Conservation (phyloP, 768 basidiomycete genomes). For the Pleurotus sapidus region DNA sequence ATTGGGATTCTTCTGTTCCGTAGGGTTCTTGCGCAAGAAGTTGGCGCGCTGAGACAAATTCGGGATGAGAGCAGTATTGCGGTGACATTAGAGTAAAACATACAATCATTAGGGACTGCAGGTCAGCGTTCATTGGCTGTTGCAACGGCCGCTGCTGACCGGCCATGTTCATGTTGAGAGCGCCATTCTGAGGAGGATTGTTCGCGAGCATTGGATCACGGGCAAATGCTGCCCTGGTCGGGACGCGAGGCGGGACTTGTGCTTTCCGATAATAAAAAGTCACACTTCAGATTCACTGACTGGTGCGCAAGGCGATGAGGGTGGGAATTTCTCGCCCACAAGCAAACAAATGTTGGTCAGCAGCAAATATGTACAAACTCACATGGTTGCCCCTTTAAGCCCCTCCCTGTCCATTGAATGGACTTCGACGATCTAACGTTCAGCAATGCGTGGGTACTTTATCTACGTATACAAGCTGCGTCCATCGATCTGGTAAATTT, state of each 20-base stretch:
- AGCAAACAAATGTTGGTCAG: too few species aligned
- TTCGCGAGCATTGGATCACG: constrained; percentile 8
- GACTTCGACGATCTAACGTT: too few species aligned
- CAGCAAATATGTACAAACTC: too few species aligned
- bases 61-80: not conserved
- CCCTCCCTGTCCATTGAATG: too few species aligned
- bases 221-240: constrained; percentile 3
- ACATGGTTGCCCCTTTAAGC: too few species aligned
- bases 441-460: too few species aligned
- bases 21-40: constrained; percentile 48
- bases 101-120: not conserved
- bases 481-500: too few species aligned
- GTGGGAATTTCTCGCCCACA: too few species aligned
- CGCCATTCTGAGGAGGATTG: constrained; percentile 7
- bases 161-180: constrained; percentile 2
- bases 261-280: constrained; percentile 6
- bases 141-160: not conserved
- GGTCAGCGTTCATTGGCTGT: not conserved
- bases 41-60: constrained; percentile 37
- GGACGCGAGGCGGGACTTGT: constrained; percentile 6
- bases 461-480: too few species aligned
- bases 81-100: not conserved
- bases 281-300: not conserved
- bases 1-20: constrained; percentile 41
- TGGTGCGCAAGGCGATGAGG: too few species aligned